These are phyloP conservation scores for Leonotis leonurus DNA, from an alignment of 257 asterid genomes.

Conservation along the genomic window DNA sequence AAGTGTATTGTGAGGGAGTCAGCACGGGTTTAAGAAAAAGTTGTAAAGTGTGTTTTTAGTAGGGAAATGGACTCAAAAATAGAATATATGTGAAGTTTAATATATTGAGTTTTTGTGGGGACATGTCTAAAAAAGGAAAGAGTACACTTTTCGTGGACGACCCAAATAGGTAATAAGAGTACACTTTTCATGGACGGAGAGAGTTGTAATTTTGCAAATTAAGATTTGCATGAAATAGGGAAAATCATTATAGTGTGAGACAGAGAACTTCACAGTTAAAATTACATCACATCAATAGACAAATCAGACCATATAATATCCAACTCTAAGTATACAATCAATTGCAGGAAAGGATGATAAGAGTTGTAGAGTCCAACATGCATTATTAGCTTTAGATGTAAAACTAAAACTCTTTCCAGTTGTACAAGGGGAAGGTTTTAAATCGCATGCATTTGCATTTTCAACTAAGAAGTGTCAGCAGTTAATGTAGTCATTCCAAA, in stretches of 20 bases:
- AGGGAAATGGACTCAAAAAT: too few relatives aligned
- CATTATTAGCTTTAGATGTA: conserved; percentile 3
- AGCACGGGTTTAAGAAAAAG: too few relatives aligned
- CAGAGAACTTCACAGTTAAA: neutral
- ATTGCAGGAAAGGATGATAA: conserved; percentile 1
- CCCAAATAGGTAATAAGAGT: too few relatives aligned
- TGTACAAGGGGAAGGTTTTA: conserved; percentile 1
- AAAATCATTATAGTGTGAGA: neutral
- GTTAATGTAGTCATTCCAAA: conserved; percentile 5
- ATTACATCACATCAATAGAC: neutral
- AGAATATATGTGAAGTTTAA: too few relatives aligned
- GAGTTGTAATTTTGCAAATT: neutral
- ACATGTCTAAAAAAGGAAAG: too few relatives aligned
- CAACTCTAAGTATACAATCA: conserved; percentile 8
- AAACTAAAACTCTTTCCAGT: conserved; percentile 1
- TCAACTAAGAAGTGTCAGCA: conserved; percentile 3
- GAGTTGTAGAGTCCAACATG: conserved; percentile 7
- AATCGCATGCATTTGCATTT: neutral
- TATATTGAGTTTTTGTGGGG: too few relatives aligned
- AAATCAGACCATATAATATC: neutral
- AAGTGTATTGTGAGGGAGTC: too few relatives aligned
- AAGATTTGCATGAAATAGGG: neutral
- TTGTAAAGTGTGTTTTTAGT: too few relatives aligned
- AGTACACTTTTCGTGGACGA: too few relatives aligned
- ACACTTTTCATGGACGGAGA: too few relatives aligned